Base-by-base conservation (phyloP, 176 grass and related monocot species). In the Zoysia japonica region DNA sequence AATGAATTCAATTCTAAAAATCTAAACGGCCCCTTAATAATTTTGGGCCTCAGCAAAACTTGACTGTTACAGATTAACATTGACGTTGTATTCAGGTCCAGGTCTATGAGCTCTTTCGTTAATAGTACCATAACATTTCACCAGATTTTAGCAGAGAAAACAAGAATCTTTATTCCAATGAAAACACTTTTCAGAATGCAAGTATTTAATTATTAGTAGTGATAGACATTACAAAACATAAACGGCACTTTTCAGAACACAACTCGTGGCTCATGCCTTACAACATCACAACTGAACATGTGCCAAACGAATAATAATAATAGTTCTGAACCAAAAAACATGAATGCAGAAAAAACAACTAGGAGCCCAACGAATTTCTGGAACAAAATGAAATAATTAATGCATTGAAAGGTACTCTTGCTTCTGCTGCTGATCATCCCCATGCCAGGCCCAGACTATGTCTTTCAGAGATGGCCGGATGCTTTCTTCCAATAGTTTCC, bases 381-480 rank as follows among this genome's bases (percentile, higher is more conserved):
- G 41, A 77, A 37, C 0, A n/a, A 12, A 63, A 49, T 35, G 65
- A 67, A 84, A 60, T 71, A 10, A 57, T 10, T 7, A 54, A 40
- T 41, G 57, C 67, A 78, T 76, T n/a, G 9, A 52, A 83, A 88
- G 6, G 78, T 78, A 88, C 56, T 76, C 63, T 79, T 80, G 39
- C 17, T 83, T 66, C 67, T 72, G 19, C 66, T 70, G 69, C 38
- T 71, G 69, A 62, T 89, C 51, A 83, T 91, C 91, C 78, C 84
- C 83, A 83, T 91, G 82, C 91, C 91, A 93, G 35, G 86, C 75
- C 91, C 82, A 88, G 67, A 93, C 79, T 45, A 97, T 88, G 52
- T 97, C 94, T 71, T 89, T 84, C 20, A 97, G 82, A 47, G 76
- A 87, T 41, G 91, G 94, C 70, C 82, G 82, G 71, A 97, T 86